phyloP scores from a whole-genome alignment of 768 basidiomycete genomes.

The Cyclocybe aegerita region DNA sequence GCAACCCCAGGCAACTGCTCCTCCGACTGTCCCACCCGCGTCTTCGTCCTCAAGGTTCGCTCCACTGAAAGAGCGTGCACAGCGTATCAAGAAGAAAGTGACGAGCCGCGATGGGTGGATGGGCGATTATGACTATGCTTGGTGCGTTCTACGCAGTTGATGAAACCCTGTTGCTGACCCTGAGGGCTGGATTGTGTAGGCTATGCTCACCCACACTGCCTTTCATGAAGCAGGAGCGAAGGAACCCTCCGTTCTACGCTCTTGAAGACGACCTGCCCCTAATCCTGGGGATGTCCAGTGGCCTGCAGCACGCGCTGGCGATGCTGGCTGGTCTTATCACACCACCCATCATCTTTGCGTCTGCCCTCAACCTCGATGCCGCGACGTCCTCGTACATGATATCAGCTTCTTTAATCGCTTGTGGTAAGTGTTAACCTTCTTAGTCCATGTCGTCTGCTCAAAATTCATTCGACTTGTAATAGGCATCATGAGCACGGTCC shows the following conservation, averaged over 20 bases:
- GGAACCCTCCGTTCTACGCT: slow-evolving; percentile 71
- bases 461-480: neutral
- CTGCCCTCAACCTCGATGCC: slow-evolving; percentile 56
- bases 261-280: slow-evolving; percentile 73
- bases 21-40: slow-evolving; percentile 2
- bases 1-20: slow-evolving; percentile 5
- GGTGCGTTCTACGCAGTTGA: slow-evolving; percentile 27
- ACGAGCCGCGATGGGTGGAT: slow-evolving; percentile 67
- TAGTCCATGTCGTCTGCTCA: neutral
- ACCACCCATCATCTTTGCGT: slow-evolving; percentile 80
- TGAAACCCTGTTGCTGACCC: neutral
- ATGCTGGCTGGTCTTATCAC: slow-evolving; percentile 85
- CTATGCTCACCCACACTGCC: slow-evolving; percentile 72
- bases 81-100: slow-evolving; percentile 28
- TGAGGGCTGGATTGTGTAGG: slow-evolving; percentile 22
- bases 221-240: slow-evolving; percentile 39
- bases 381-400: slow-evolving; percentile 73
- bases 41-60: slow-evolving; percentile 8
- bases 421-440: slow-evolving; percentile 42
- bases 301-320: slow-evolving; percentile 74
- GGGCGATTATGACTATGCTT: slow-evolving; percentile 80
- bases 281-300: slow-evolving; percentile 68
- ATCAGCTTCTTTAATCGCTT: slow-evolving; percentile 78
- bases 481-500: slow-evolving; percentile 77
- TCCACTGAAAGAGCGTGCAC: slow-evolving; percentile 14